These are phyloP conservation scores for Saccharomyces hybrid DNA, from an alignment of 1,139 yeast species.

Conservation along the genomic window DNA sequence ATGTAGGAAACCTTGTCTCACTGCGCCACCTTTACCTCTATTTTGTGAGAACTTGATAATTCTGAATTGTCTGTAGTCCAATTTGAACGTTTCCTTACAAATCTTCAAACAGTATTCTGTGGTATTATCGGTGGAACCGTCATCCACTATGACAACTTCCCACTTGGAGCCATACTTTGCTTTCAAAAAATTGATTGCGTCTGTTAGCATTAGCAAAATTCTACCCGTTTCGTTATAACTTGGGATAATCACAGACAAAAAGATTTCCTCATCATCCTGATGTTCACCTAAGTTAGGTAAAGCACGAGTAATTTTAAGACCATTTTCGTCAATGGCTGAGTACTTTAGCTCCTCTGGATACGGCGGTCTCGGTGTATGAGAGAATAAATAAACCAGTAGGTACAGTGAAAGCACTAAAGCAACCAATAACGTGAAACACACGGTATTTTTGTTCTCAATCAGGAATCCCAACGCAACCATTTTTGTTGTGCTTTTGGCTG, in stretches of 20 bases:
- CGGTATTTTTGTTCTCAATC: conserved; percentile 3
- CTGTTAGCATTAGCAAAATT: conserved; percentile 68
- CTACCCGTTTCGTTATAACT: conserved; percentile 82
- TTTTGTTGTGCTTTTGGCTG: not conserved
- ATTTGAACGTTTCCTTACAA: conserved; percentile 43
- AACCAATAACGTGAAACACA: conserved; percentile 5
- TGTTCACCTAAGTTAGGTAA: conserved; percentile 18
- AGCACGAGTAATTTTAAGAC: conserved; percentile 11
- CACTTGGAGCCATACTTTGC: conserved; percentile 34
- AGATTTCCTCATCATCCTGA: conserved; percentile 31
- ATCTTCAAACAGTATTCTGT: conserved; percentile 60
- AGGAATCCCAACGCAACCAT: conserved; percentile 8
- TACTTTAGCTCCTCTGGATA: conserved; percentile 44
- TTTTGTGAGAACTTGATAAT: conserved; percentile 63
- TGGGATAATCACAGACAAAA: conserved; percentile 75
- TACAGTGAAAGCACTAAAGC: conserved; percentile 32
- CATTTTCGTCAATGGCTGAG: conserved; percentile 34
- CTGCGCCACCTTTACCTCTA: conserved; percentile 98
- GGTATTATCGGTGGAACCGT: conserved; percentile 83
- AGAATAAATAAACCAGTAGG: conserved; percentile 40
- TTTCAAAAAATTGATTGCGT: conserved; percentile 55
- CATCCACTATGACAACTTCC: conserved; percentile 86
- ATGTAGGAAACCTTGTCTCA: conserved; percentile 82
- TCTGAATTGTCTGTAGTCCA: conserved; percentile 55
- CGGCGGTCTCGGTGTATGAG: conserved; percentile 60